Conservation (phyloP, 140 eudicot genomes). For the Bidens hawaiensis region DNA sequence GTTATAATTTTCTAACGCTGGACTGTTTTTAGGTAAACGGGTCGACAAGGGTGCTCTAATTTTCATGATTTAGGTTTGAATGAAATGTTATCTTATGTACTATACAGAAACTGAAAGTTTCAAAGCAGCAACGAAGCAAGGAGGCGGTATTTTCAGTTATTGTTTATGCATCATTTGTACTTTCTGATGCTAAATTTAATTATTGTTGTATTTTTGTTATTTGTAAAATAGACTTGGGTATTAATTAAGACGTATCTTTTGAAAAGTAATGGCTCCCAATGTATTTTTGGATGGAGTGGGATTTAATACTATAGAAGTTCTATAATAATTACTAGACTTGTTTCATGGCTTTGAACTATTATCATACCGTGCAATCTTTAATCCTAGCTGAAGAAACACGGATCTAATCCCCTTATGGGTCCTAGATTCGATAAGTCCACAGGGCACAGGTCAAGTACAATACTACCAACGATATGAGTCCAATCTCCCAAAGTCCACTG, state of each 20-base stretch:
- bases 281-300: too few relatives aligned
- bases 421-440: too few relatives aligned
- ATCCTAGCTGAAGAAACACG: too few relatives aligned
- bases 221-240: background rate
- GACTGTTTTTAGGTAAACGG: slow-evolving; percentile 1
- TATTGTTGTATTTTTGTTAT: slow-evolving; percentile 1
- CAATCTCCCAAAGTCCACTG: too few relatives aligned
- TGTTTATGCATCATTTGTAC: slow-evolving; percentile 27
- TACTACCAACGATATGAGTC: too few relatives aligned
- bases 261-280: background rate
- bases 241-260: background rate
- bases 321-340: too few relatives aligned
- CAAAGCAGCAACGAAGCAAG: slow-evolving; percentile 16
- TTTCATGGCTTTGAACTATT: too few relatives aligned
- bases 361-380: too few relatives aligned
- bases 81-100: background rate
- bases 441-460: too few relatives aligned
- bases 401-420: too few relatives aligned
- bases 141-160: slow-evolving; percentile 13
- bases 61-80: background rate
- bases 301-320: too few relatives aligned
- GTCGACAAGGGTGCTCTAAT: too few relatives aligned
- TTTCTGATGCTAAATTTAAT: slow-evolving; percentile 16
- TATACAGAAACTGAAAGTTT: slow-evolving; percentile 16
- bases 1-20: background rate